Evolutionary conservation across 2,329 filamentous ascomycete genomes (phyloP), one percentile per base, ranked within the genome.

Genomic region (Fusarium haematococcum): DNA sequence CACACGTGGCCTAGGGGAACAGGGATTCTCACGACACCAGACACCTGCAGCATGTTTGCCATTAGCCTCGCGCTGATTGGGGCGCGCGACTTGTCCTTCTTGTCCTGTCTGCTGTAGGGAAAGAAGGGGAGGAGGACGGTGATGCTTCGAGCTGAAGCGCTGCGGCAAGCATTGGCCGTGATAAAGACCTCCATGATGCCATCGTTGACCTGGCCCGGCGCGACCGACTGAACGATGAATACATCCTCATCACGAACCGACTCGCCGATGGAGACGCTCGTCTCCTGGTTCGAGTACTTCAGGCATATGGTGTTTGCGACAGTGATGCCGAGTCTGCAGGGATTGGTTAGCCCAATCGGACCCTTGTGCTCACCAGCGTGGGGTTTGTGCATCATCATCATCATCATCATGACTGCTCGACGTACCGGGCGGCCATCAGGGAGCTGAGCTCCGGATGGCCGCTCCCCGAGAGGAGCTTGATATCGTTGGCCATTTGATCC

Each of bases 141-240:
- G 84, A 98, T 97, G 75, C 95, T 93, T 73, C 95, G 91, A 9
- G 95, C 95, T 39, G 84, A 86, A 33, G 87, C 87, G 27, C 85
- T 88, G 25, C 85, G 85, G 88, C 95, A 98, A 73, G 95, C 95
- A 81, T 97, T 97, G 84, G 97, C 97, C 91, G 98, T 97, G 85
- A 98, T 98, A 74, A 98, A 89, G 48, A 98, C 91, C 85, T 98
- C 96, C 95, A 98, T 98, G 68, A 98, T 89, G 63, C 95, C 95
- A 83, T 98, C 95, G 85, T 98, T 98, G 86, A 98, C 97, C 10
- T 54, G 33, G 11, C n/a, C n/a, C 16, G 33, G 11, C 30, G 33
- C 30, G 16, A 56, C 35, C 16, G 50, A 27, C 9, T 56, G 27
- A 8, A 58, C 25, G 20, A 45, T 30, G 16, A 62, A 48, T 16